Base-by-base conservation (phyloP, 805 yeast species). In the Candida boleticola region DNA sequence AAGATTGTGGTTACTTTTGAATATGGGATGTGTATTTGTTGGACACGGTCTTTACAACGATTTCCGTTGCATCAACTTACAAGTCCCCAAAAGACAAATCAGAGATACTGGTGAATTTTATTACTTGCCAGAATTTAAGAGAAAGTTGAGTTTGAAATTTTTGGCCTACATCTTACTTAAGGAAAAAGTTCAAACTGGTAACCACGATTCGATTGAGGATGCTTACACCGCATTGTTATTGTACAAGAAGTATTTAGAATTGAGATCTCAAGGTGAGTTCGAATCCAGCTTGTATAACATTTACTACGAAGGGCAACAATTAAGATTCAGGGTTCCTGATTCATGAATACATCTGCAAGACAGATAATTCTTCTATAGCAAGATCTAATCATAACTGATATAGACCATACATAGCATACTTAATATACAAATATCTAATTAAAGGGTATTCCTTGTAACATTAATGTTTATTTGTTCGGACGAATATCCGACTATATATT, bases 171-270 rank as follows among this genome's bases (percentile, higher is more conserved):
- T 80, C 22, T 71, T 92, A 36, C 69, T 93, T 40, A 77, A 76
- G 26, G 82, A 80, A 47, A 76, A 80, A 37, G 95, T 95, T 25
- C 99, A 93, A 60, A 81, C 80, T 2, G 96, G 93, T 1, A 92
- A 92, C 57, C 99, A 93, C 63, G 98, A 95, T 59, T 92, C 98
- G 0, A 89, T 93, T 35, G 99, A 93, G 57, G 99, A 93, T 67
- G 97, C 99, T 0, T 68, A 73, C 43, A 84, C 95, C 9, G 98
- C 99, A 0, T 71, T 93, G 51, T 62, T 77, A 35, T 66, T 93
- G 27, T 95, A 87, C 66, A 77, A 79, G 46, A 81, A 79, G 54
- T 92, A 87, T 55, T 62, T 77, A 54, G 82, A 83, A 48, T 70
- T 92, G 48, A 66, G 69, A 39, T 73, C 68, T 3, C 60, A 63